Conservation (phyloP, 139 green algal species). For the Raphidocelis subcapitata region DNA sequence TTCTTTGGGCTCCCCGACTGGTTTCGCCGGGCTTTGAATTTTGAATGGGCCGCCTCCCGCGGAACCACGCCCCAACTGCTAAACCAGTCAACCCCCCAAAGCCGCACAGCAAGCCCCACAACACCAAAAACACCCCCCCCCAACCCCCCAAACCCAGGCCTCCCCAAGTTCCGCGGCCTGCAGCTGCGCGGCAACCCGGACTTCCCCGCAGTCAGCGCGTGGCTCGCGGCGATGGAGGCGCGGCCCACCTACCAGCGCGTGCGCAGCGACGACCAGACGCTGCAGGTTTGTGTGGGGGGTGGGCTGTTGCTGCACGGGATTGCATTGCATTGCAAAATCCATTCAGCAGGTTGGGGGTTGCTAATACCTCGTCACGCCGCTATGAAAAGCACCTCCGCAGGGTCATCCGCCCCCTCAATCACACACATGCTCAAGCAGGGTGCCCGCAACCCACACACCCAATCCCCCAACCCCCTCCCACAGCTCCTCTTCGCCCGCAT, state of each 20-base stretch:
- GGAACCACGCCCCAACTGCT: neutral
- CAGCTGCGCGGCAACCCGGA: conserved; percentile 19
- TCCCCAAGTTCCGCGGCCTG: conserved; percentile 31
- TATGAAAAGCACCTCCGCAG: too few relatives aligned
- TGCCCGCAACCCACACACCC: too few relatives aligned
- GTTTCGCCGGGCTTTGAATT: neutral
- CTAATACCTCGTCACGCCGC: too few relatives aligned
- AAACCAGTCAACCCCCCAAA: neutral
- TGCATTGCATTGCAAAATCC: too few relatives aligned
- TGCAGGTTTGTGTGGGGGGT: conserved; percentile 19
- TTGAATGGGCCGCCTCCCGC: neutral
- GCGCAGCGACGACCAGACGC: conserved; percentile 25
- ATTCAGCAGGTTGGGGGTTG: too few relatives aligned
- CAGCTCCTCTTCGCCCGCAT: conserved; percentile 13
- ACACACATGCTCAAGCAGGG: neutral
- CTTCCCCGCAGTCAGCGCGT: conserved; percentile 16
- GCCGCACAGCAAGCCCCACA: neutral
- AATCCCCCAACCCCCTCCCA: too few relatives aligned
- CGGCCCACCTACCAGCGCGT: conserved; percentile 27
- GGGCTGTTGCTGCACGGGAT: too few relatives aligned
- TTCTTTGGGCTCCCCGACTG: neutral
- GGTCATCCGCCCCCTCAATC: neutral
- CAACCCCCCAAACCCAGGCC: conserved; percentile 4
- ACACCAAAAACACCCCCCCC: neutral
- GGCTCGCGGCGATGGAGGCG: conserved; percentile 14